Evolutionary conservation across 2,329 filamentous ascomycete genomes (phyloP).

Genomic region (Incumbomyces lentus): DNA sequence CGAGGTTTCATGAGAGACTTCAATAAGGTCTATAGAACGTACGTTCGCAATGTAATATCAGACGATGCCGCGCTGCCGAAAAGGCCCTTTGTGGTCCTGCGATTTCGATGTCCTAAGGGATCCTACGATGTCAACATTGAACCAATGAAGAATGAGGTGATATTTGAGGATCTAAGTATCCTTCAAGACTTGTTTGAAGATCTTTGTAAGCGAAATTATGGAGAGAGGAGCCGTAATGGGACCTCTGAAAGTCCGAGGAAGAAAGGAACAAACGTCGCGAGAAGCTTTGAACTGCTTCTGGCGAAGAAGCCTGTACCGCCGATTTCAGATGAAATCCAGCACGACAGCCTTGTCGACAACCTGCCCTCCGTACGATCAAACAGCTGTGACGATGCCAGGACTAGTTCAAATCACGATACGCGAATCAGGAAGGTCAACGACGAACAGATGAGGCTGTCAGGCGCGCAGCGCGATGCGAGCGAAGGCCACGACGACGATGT

Average conservation of each 20-base stretch:
- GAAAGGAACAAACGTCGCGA: not conserved
- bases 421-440: too few species aligned
- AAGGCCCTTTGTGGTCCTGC: slow-evolving; percentile 47
- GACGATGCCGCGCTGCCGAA: slow-evolving; percentile 24
- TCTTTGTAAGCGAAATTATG: slow-evolving; percentile 35
- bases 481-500: not conserved
- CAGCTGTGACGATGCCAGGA: too few species aligned
- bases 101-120: slow-evolving; percentile 42
- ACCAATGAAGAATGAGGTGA: slow-evolving; percentile 52
- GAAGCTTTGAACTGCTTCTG: slow-evolving; percentile 17
- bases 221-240: slow-evolving; percentile 14
- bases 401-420: too few species aligned
- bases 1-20: slow-evolving; percentile 45
- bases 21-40: slow-evolving; percentile 40
- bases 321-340: too few species aligned
- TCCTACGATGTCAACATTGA: slow-evolving; percentile 55
- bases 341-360: too few species aligned
- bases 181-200: slow-evolving; percentile 36
- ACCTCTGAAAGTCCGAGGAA: slow-evolving; percentile 4
- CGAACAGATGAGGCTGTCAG: too few species aligned
- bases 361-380: too few species aligned
- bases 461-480: too few species aligned
- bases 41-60: slow-evolving; percentile 27
- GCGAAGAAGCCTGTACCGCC: slow-evolving; percentile 11
- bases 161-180: slow-evolving; percentile 41